Conservation (phyloP, 441 rosid genomes). For the Pelargonium myrrhifolium region DNA sequence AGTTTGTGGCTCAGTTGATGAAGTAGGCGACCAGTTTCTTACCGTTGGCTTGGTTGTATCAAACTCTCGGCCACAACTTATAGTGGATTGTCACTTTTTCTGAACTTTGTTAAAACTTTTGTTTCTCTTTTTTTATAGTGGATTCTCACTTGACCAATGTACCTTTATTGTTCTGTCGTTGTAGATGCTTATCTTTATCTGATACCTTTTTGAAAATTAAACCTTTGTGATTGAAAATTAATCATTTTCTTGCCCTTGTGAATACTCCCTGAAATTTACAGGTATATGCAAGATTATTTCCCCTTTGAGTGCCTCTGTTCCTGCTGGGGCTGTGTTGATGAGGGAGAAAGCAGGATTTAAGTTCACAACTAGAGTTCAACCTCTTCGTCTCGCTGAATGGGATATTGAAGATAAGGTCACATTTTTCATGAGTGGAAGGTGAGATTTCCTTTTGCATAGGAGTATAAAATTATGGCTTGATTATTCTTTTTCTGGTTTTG, state of each 20-base stretch:
- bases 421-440: constrained; percentile 99
- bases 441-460: constrained; percentile 20
- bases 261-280: constrained; percentile 21
- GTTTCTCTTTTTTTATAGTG: neutral
- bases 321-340: constrained; percentile 89
- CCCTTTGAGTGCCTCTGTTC: constrained; percentile 77
- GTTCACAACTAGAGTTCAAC: constrained; percentile 96
- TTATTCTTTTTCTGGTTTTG: constrained; percentile 21
- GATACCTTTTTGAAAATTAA: neutral
- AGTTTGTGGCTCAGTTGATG: neutral
- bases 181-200: neutral
- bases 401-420: constrained; percentile 85
- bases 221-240: neutral
- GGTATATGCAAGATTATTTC: constrained; percentile 96
- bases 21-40: neutral
- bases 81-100: neutral
- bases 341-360: constrained; percentile 85
- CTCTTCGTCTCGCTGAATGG: constrained; percentile 99
- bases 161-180: neutral
- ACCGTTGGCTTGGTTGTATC: neutral
- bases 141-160: no score
- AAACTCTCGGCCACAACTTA: constrained; percentile 2
- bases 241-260: neutral
- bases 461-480: constrained; percentile 10
- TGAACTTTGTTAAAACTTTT: neutral